Percentiles rank a stretch among this genome's conserved stretches.
Evolutionary conservation across 2,329 filamentous ascomycete genomes (phyloP).

Genomic region (Aspergillus novofumigatus): DNA sequence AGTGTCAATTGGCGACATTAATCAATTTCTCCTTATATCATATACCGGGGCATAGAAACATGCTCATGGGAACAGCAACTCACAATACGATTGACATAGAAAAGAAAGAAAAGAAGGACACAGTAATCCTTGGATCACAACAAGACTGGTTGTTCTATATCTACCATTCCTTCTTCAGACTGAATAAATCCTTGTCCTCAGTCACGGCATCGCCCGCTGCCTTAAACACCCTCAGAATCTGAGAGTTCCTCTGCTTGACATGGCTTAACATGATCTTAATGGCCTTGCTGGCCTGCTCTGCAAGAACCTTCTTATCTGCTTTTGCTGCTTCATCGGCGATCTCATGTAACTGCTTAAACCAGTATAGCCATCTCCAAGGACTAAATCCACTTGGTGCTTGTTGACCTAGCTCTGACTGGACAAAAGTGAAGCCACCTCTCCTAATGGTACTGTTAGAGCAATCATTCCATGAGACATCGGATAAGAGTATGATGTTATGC

Average conservation of each 20-base stretch:
- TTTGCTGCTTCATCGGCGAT: slow-evolving; percentile 17
- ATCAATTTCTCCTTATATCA: neutral
- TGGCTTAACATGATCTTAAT: slow-evolving; percentile 17
- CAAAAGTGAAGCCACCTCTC: slow-evolving; percentile 14
- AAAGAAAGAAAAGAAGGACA: neutral
- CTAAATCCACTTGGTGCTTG: slow-evolving; percentile 19
- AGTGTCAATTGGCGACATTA: neutral
- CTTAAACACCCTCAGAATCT: slow-evolving; percentile 10
- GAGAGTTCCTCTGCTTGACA: slow-evolving; percentile 14
- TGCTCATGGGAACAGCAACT: neutral
- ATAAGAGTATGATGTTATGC: slow-evolving; percentile 17
- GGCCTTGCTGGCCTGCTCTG: slow-evolving; percentile 15
- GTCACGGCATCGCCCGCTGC: neutral
- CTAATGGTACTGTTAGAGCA: slow-evolving; percentile 14
- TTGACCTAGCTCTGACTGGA: slow-evolving; percentile 20
- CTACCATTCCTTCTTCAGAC: neutral
- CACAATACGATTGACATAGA: neutral
- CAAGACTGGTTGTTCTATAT: neutral
- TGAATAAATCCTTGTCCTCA: slow-evolving; percentile 1
- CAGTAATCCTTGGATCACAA: neutral
- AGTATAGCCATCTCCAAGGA: slow-evolving; percentile 25
- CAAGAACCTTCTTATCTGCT: slow-evolving; percentile 14
- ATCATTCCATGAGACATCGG: slow-evolving; percentile 18
- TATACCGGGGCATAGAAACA: neutral
- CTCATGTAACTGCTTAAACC: slow-evolving; percentile 23